phyloP scores from a whole-genome alignment of 2,329 filamentous ascomycete genomes.

The Conoideocrella luteorostrata region DNA sequence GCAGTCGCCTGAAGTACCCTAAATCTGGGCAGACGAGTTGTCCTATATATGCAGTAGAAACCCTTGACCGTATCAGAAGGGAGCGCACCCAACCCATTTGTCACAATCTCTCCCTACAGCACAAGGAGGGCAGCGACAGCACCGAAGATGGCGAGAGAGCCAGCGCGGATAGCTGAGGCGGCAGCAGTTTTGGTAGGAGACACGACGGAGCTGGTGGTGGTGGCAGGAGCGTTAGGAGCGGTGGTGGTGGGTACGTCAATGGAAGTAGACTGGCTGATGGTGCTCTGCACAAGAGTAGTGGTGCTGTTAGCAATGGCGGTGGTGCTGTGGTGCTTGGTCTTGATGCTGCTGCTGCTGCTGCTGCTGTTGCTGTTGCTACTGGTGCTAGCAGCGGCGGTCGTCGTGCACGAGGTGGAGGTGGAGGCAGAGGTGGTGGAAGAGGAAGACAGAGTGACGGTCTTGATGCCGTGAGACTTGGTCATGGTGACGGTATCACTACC shows the following conservation, averaged over 20 bases:
- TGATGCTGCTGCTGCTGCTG: constrained; percentile 11
- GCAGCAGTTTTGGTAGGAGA: constrained; percentile 3
- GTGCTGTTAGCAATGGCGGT: constrained; percentile 10
- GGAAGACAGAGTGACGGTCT: constrained; percentile 23
- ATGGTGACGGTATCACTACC: constrained; percentile 19
- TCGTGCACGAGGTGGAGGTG: constrained; percentile 15
- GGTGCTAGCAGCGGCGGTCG: constrained; percentile 16
- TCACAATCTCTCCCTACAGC: constrained; percentile 27
- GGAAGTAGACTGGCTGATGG: constrained; percentile 7
- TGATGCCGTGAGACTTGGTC: constrained; percentile 22
- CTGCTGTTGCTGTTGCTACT: constrained; percentile 12
- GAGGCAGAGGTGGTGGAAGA: constrained; percentile 12
- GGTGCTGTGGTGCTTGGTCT: constrained; percentile 4
- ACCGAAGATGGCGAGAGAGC: constrained; percentile 31
- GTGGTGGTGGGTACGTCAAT: constrained; percentile 13
- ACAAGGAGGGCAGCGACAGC: constrained; percentile 36
- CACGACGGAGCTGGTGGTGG: neutral
- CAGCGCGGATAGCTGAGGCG: constrained; percentile 27
- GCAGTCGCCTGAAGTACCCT: constrained; percentile 13
- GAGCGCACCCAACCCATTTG: neutral
- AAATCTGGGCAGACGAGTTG: constrained; percentile 16
- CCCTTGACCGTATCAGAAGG: neutral
- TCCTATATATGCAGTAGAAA: constrained; percentile 4
- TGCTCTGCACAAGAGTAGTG: constrained; percentile 17
- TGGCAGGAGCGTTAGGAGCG: constrained; percentile 13